Evolutionary conservation across 1,284 basidiomycete genomes (phyloP), one percentile per base, ranked within the genome.

Genomic region (Irpex sp.): DNA sequence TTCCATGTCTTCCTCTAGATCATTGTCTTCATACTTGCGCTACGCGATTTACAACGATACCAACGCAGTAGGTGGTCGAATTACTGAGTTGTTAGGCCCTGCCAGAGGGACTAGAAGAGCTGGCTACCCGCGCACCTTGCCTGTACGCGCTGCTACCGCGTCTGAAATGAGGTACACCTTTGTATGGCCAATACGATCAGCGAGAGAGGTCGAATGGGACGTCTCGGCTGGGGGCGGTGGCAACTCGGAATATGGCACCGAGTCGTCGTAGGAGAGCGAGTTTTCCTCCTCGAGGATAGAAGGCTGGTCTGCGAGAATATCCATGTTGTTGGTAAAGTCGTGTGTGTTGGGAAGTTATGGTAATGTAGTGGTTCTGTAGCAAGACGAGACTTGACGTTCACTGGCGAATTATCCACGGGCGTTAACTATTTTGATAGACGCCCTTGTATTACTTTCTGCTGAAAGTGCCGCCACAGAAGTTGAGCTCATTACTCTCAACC

Each of bases 81-180:
- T 68, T 77, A 74, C 77, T 80, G 76, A 76, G 75, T 77, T 71
- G 81, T 87, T 74, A 88, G 83, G 75, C 70, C 70, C 56, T 58
- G 11, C 36, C 36, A 37, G 6, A 36, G 56, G 56, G 35, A 58
- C 35, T 37, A 46, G 11, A 58, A 37, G 17, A 31, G 39, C 68
- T 66, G 59, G 67, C 47, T 78, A 74, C 78, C 76, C 76, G 82
- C 89, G 86, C 83, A 90, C 89, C 89, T 90, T 90, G 76, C 81
- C 81, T 68, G 74, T 77, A 69, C 80, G 82, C 68, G 78, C 70
- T 65, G 80, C 76, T 47, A 79, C 76, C 57, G 85, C 77, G 69
- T 92, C 89, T 57, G 87, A 81, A 65, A 90, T 81, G 46, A 92
- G 73, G 74, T 91, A 91, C 46, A 91, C 83, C 73, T 88, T 90